Percentiles rank a stretch among this genome's conserved stretches.
Evolutionary conservation across 768 basidiomycete species (phyloP).

Genomic region (Leccinum subtestaceum): DNA sequence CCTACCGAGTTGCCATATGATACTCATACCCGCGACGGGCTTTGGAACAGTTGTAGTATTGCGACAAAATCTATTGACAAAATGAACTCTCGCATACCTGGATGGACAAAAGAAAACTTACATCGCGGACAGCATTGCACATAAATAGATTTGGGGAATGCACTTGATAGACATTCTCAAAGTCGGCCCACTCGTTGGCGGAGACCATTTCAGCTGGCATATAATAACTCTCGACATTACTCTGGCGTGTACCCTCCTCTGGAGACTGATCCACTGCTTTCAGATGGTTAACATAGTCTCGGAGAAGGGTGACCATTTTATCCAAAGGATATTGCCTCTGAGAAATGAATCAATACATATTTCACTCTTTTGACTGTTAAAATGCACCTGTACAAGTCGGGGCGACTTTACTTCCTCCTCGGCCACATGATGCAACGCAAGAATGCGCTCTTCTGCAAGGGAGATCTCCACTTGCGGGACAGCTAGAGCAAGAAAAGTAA

Average conservation of each 20-base stretch:
- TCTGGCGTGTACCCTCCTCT: conserved; percentile 28
- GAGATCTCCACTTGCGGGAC: conserved; percentile 63
- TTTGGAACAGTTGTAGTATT: conserved; percentile 83
- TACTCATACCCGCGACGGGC: conserved; percentile 80
- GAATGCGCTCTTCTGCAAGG: conserved; percentile 54
- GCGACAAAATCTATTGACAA: conserved; percentile 66
- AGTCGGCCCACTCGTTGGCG: conserved; percentile 71
- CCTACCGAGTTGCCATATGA: conserved; percentile 81
- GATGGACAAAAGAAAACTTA: conserved; percentile 36
- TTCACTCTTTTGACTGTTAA: neutral
- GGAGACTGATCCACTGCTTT: conserved; percentile 42
- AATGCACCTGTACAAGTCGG: conserved; percentile 16
- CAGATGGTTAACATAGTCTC: conserved; percentile 59
- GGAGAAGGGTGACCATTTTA: conserved; percentile 59
- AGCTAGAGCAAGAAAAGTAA: conserved; percentile 38
- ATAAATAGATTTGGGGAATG: conserved; percentile 83
- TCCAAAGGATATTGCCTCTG: conserved; percentile 28
- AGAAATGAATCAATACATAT: conserved; percentile 5
- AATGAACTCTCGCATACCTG: neutral
- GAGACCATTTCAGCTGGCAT: conserved; percentile 68
- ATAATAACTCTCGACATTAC: conserved; percentile 49
- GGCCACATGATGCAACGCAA: conserved; percentile 38
- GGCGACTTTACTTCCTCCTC: conserved; percentile 13
- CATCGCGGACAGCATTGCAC: conserved; percentile 75
- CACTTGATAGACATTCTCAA: conserved; percentile 88